Base-by-base conservation (phyloP, 2,329 filamentous ascomycete genomes). In the Cordyceps cateniannulata region DNA sequence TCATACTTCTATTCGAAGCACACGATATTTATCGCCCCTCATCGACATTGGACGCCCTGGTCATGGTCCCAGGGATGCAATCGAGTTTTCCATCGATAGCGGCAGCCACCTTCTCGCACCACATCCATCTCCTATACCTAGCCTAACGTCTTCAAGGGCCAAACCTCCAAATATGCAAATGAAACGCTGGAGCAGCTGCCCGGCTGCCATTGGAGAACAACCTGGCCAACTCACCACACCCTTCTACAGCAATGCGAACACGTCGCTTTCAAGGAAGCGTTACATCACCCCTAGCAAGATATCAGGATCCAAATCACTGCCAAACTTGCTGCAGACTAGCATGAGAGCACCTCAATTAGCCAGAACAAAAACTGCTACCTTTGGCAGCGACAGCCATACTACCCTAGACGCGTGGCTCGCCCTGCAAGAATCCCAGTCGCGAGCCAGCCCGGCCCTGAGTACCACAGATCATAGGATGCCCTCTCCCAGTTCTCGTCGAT, bases 51-150 rank as follows among this genome's bases (percentile, higher is more conserved):
- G 66, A 1, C 63, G 70, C 18, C 71, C 72, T 9, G 70, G 71
- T 10, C 70, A 71, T 54, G 79, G 79, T 1, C 79, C 79, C 20
- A 72, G 80, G 63, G 79, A 82, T 66, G 73, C 72, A n/a, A 74
- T 82, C 45, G 79, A 82, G 63, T 81, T 81, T 60, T 69, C 69
- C 4, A 70, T 77, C 32, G 64, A 60, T 25, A 60, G 42, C 49
- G 14, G 45, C 25, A 32, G 38, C 27, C 29, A 55, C 7, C 10
- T 54, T 8, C 50, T 24, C 10, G 55, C 32, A 4, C 25, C 47
- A 2, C 51, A 24, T 20, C 61, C 61, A 14, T 53, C 58, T 64
- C 65, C n/a, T 66, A 71, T 47, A 14, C 50, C 60, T 24, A 57
- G 53, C 5, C 50, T 25, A 7, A 58, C 63, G 25, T 38, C 52